Evolutionary conservation across 2,329 filamentous ascomycete genomes (phyloP), one percentile per base, ranked within the genome.

Genomic region (Aspergillus ibericus): DNA sequence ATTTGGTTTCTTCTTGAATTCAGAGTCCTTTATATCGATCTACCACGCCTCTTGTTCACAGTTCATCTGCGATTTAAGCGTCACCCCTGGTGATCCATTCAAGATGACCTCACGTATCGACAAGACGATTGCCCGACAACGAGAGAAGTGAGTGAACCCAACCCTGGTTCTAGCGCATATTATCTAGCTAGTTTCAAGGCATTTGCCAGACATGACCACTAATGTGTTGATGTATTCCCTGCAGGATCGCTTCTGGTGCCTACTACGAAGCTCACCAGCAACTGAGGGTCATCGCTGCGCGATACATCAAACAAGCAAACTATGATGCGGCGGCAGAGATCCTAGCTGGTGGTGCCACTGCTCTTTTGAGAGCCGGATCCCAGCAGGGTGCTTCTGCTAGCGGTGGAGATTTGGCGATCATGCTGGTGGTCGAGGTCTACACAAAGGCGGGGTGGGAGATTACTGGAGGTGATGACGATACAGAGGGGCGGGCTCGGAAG

Each of bases 201-300:
- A 18, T 18, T 50, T 35, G 12, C 34, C n/a, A 35, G 46, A 20
- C 22, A 15, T 22, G 40, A 27, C 38, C 59, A 22, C 63, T 68
- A 59, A 69, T 58, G 42, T 59, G 47, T 58, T 58, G 16, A 54
- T 47, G 47, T 59, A 22, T 35, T 48, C 61, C 55, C 25, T 58
- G 4, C 68, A 91, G 92, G 77, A 96, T 96, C 77, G 83, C 86
- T 66, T 92, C 96, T 77, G 93, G 93, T 70, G 89, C 95, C 74
- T 97, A 87, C 83, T 99, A 99, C 81, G 95, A 99, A 84, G 95
- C 95, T 59, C 93, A 98, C 79, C 95, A 99, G 78, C 95, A 99
- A 81, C 91, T 96, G 66, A 92, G 95, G 63, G 93, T 97, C 55
- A 93, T 97, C 67, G 93, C 93, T 61, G 89, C 92, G 38, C 92